Conservation (phyloP, 345 rosid species). For the Gossypioides kirkii region DNA sequence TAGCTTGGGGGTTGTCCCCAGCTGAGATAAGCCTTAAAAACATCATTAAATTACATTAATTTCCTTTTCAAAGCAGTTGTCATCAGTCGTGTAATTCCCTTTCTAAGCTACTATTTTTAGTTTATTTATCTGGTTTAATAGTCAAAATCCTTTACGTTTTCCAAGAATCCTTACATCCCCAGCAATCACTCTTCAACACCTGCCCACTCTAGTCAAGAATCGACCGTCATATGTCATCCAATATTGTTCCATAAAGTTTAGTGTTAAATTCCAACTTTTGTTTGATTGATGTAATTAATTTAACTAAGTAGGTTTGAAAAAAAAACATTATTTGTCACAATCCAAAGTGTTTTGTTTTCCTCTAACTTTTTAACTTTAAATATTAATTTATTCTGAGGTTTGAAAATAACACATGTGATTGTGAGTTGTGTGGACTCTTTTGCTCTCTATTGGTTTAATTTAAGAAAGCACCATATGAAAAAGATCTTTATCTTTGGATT, state of each 20-base stretch:
- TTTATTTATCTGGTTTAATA: too few species aligned
- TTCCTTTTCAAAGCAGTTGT: too few species aligned
- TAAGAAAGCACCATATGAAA: constrained; percentile 11
- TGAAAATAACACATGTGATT: not conserved
- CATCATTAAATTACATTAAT: too few species aligned
- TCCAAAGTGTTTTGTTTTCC: too few species aligned
- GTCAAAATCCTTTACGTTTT: not conserved
- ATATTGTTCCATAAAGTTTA: not conserved
- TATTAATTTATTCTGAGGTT: not conserved
- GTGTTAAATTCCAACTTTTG: not conserved
- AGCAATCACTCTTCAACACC: not conserved
- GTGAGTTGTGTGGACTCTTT: not conserved
- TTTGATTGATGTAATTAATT: not conserved
- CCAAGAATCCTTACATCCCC: not conserved
- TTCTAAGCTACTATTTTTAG: not conserved
- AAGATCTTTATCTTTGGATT: constrained; percentile 16
- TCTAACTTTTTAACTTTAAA: not conserved
- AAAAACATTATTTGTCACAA: too few species aligned
- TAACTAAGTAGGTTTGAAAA: too few species aligned
- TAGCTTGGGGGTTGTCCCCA: too few species aligned
- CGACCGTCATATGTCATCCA: not conserved
- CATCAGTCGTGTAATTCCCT: not conserved
- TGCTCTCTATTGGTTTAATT: constrained; percentile 10
- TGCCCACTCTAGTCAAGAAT: not conserved
- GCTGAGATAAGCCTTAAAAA: too few species aligned